phyloP scores from a whole-genome alignment of 2,329 filamentous ascomycete species.

The Aspergillus oerlinghausenensis region DNA sequence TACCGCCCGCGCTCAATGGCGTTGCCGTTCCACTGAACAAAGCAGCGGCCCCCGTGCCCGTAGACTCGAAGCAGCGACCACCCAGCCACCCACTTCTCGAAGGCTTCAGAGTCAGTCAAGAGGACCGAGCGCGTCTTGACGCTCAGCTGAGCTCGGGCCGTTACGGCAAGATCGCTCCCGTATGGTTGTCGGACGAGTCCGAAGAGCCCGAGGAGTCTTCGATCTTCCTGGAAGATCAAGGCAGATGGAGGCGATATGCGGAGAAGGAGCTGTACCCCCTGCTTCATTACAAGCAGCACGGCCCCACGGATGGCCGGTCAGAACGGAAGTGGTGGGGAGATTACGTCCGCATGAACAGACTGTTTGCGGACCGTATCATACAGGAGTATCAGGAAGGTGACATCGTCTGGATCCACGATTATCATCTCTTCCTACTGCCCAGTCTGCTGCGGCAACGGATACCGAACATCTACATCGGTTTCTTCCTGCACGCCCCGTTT shows the following conservation, averaged over 20 bases:
- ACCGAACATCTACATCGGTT: constrained; percentile 87
- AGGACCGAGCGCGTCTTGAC: constrained; percentile 70
- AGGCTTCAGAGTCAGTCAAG: constrained; percentile 64
- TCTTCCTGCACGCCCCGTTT: constrained; percentile 91
- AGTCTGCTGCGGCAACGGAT: constrained; percentile 80
- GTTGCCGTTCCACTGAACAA: constrained; percentile 56
- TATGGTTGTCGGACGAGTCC: constrained; percentile 79
- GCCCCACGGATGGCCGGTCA: constrained; percentile 76
- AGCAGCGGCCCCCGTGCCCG: constrained; percentile 72
- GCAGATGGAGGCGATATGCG: constrained; percentile 82
- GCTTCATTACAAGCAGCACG: constrained; percentile 94
- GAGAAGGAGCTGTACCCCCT: constrained; percentile 89
- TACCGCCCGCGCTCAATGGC: constrained; percentile 29
- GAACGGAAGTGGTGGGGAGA: constrained; percentile 85
- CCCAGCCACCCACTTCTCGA: constrained; percentile 59
- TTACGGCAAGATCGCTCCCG: constrained; percentile 74
- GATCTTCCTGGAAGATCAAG: constrained; percentile 73
- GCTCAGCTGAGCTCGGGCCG: constrained; percentile 66
- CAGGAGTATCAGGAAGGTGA: constrained; percentile 89
- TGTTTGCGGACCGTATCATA: constrained; percentile 84
- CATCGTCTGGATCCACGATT: constrained; percentile 89
- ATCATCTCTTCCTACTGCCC: constrained; percentile 84
- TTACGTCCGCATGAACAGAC: constrained; percentile 87
- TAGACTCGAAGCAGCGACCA: constrained; percentile 57
- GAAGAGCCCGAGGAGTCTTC: constrained; percentile 61